Percentiles rank a stretch among this genome's conserved stretches.
phyloP scores from a whole-genome alignment of 1,284 basidiomycete genomes.

The Ceratobasidium sp. region DNA sequence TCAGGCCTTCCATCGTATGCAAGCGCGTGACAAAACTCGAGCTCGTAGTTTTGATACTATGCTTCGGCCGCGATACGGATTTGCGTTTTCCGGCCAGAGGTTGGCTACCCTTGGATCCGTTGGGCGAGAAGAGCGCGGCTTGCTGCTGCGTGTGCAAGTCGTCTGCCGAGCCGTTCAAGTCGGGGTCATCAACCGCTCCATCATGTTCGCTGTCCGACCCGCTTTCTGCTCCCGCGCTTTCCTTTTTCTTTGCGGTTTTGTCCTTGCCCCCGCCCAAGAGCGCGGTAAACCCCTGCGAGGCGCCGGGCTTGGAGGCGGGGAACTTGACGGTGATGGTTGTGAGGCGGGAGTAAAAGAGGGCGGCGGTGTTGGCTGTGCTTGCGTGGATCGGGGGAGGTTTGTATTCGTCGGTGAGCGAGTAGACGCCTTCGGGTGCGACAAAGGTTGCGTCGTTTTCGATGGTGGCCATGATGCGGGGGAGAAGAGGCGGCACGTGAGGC shows the following conservation, averaged over 20 bases:
- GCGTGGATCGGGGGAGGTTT: constrained; percentile 66
- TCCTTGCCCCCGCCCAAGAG: constrained; percentile 67
- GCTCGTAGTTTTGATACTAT: constrained; percentile 86
- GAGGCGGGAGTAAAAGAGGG: constrained; percentile 70
- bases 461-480: background rate
- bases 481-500: constrained; percentile 11
- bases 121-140: constrained; percentile 47
- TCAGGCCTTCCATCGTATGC: constrained; percentile 80
- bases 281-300: constrained; percentile 69
- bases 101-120: constrained; percentile 62
- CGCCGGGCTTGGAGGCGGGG: constrained; percentile 64
- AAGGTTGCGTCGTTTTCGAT: constrained; percentile 64
- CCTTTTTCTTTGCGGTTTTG: constrained; percentile 65
- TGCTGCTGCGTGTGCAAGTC: constrained; percentile 54
- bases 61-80: constrained; percentile 76
- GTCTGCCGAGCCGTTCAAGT: constrained; percentile 52
- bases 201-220: constrained; percentile 73
- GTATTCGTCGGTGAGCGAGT: constrained; percentile 85
- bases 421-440: constrained; percentile 86
- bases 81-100: constrained; percentile 68
- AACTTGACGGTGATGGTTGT: constrained; percentile 72
- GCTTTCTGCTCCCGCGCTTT: constrained; percentile 65
- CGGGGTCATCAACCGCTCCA: constrained; percentile 58
- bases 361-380: constrained; percentile 60
- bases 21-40: constrained; percentile 90